These are phyloP conservation scores for Picea glauca DNA, from an alignment of 75 land plant genomes.

Conservation along the genomic window DNA sequence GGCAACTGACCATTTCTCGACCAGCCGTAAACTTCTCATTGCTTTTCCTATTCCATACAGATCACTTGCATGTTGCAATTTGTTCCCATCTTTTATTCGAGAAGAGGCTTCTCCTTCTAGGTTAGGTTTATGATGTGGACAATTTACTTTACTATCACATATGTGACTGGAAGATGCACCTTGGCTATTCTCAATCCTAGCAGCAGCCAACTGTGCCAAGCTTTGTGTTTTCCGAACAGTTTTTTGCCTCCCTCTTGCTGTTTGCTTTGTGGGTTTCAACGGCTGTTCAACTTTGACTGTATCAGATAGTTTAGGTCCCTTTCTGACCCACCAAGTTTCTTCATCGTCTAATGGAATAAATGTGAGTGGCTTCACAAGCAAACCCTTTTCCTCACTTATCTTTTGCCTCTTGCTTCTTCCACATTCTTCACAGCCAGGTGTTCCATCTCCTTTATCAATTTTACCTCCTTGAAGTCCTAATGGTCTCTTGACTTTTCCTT, in stretches of 20 bases:
- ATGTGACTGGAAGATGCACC: slow-evolving; percentile 88
- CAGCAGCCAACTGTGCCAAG: slow-evolving; percentile 82
- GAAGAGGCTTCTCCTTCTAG: slow-evolving; percentile 34
- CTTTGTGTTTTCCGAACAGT: slow-evolving; percentile 80
- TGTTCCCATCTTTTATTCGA: slow-evolving; percentile 28
- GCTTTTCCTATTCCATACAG: slow-evolving; percentile 54
- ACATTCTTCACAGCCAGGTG: slow-evolving; percentile 95
- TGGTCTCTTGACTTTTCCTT: slow-evolving; percentile 34
- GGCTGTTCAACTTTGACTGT: slow-evolving; percentile 64
- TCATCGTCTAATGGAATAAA: slow-evolving; percentile 59
- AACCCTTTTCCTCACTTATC: slow-evolving; percentile 50
- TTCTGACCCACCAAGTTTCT: slow-evolving; percentile 83
- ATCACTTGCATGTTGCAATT: slow-evolving; percentile 28
- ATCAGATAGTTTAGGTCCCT: slow-evolving; percentile 55
- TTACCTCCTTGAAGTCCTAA: slow-evolving; percentile 18
- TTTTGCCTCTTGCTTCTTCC: slow-evolving; percentile 69
- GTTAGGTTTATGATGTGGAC: slow-evolving; percentile 72
- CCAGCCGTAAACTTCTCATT: slow-evolving; percentile 55
- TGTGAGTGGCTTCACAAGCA: slow-evolving; percentile 23
- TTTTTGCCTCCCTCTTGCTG: slow-evolving; percentile 74
- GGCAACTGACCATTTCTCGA: slow-evolving; percentile 56
- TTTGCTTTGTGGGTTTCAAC: slow-evolving; percentile 63
- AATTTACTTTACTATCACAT: slow-evolving; percentile 67
- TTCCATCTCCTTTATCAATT: slow-evolving; percentile 44
- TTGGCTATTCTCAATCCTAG: slow-evolving; percentile 88